Evolutionary conservation across 2,329 filamentous ascomycete genomes (phyloP).

Genomic region (Arthroderma uncinatum): DNA sequence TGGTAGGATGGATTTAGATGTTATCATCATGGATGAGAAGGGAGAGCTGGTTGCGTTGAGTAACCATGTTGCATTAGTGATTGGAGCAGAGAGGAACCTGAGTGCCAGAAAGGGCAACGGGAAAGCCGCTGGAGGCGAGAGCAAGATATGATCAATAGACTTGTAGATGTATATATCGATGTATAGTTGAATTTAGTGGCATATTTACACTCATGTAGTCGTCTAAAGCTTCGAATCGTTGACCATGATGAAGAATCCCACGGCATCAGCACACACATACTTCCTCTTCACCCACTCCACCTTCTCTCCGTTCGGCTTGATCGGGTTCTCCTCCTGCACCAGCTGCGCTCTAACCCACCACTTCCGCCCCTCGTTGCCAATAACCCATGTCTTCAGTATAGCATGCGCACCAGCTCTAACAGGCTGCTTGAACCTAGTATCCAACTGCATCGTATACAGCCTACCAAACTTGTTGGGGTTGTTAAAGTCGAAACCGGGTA

Average conservation of each 20-base stretch:
- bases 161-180: not conserved
- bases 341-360: conserved; percentile 32
- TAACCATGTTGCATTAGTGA: conserved; percentile 55
- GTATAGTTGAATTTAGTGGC: not conserved
- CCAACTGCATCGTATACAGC: conserved; percentile 32
- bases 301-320: conserved; percentile 17
- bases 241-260: conserved; percentile 32
- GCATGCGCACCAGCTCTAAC: conserved; percentile 28
- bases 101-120: conserved; percentile 33
- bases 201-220: not conserved
- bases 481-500: conserved; percentile 12
- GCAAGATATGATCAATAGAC: conserved; percentile 11
- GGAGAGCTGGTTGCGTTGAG: conserved; percentile 58
- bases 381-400: conserved; percentile 28
- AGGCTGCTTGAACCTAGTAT: conserved; percentile 31
- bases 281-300: conserved; percentile 26
- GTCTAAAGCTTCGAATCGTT: conserved; percentile 21
- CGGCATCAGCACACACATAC: conserved; percentile 29
- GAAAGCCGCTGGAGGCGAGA: conserved; percentile 18
- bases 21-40: conserved; percentile 52
- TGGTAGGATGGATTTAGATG: conserved; percentile 63
- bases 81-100: conserved; percentile 54
- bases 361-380: conserved; percentile 30
- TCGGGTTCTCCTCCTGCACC: conserved; percentile 27
- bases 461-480: conserved; percentile 21